Evolutionary conservation across 768 basidiomycete genomes (phyloP).

Genomic region (Rhodotorula taiwanensis): DNA sequence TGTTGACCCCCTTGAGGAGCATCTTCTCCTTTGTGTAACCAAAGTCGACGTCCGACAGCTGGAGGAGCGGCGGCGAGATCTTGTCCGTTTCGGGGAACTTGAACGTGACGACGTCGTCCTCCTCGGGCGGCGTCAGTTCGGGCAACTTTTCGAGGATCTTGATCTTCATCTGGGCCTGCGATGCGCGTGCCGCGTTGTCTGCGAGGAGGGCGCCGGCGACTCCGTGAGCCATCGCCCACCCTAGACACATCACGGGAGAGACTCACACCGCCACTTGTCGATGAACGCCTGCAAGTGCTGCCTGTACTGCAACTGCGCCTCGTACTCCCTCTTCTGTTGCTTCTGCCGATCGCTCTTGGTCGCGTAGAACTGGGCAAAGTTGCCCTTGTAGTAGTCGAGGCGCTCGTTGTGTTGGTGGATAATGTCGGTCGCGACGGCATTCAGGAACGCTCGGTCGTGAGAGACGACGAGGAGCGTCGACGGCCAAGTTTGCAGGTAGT

Average conservation of each 20-base stretch:
- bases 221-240: not conserved
- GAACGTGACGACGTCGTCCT: slow-evolving; percentile 87
- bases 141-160: slow-evolving; percentile 80
- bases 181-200: slow-evolving; percentile 52
- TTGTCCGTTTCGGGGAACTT: slow-evolving; percentile 97
- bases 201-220: not conserved
- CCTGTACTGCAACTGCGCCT: slow-evolving; percentile 88
- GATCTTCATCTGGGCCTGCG: slow-evolving; percentile 74
- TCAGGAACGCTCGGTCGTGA: slow-evolving; percentile 94
- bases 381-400: slow-evolving; percentile 97
- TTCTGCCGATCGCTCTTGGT: slow-evolving; percentile 92
- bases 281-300: slow-evolving; percentile 96
- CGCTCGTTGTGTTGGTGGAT: slow-evolving; percentile 86
- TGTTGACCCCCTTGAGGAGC: slow-evolving; percentile 69
- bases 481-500: slow-evolving; percentile 41
- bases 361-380: slow-evolving; percentile 97
- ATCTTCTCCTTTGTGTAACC: slow-evolving; percentile 69
- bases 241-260: slow-evolving; percentile 26
- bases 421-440: slow-evolving; percentile 95
- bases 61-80: slow-evolving; percentile 89
- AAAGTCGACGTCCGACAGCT: slow-evolving; percentile 83
- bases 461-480: slow-evolving; percentile 54
- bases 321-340: slow-evolving; percentile 80
- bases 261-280: slow-evolving; percentile 85
- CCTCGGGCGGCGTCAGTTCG: slow-evolving; percentile 83